Base-by-base conservation (phyloP, 331 rosid genomes). In the Pyracantha coccinea region DNA sequence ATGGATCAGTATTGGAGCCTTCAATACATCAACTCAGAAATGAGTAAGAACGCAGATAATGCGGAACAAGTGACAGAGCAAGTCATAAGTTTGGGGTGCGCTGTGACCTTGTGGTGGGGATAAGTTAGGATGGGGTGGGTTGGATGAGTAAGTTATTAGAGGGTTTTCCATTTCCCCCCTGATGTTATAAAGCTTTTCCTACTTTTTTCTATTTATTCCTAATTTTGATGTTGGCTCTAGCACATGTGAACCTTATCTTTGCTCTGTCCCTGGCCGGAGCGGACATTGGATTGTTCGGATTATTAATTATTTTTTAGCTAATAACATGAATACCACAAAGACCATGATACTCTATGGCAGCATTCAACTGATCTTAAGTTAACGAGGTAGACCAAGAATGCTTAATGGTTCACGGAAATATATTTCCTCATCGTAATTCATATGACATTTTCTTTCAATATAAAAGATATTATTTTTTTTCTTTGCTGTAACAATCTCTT, bases 1-100 rank as follows among this genome's bases (percentile, higher is more conserved):
- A 72, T 50, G 12, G 76, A 57, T 66, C 61, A 71, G 64, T 21
- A 68, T 25, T 62, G 59, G 61, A 77, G 55, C 69, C 69, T 38
- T 59, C 31, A 53, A 5, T 50, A 47, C 14, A 38, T 55, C n/a
- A 23, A 75, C 11, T 29, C 29, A 61, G 41, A 63, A 67, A 35
- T 38, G 54, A 52, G 24, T 52, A 68, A 12, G 33, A 59, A 68
- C 11, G 3, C 11, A 14, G 55, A 58, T 66, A n/a, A 13, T n/a
- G 28, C 17, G 45, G 65, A 62, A 50, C 55, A 2, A 50, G 55
- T 50, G 55, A 6, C 4, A 1, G 20, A 38, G 19, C 55, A 50
- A 17, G 9, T 17, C 55, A 50, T 17, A 16, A 50, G 8, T 16
- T 50, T 50, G 55, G 55, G 55, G 20, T 17, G 55, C 14, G 0